Conservation (phyloP, 2,329 filamentous ascomycete genomes). For the Diaporthe batatas region DNA sequence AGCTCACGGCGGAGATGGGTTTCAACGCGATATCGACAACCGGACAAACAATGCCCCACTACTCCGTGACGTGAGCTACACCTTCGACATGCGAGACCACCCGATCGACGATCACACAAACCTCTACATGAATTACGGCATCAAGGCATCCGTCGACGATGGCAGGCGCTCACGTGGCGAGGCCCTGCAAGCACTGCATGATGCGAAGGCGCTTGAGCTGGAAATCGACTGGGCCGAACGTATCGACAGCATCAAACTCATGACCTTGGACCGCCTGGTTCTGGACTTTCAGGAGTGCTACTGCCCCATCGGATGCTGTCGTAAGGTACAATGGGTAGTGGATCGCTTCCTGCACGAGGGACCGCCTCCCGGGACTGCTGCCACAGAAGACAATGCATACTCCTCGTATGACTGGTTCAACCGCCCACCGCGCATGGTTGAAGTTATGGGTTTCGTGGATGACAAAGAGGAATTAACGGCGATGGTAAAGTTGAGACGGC, state of each 20-base stretch:
- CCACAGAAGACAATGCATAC: background rate
- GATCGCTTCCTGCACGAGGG: constrained; percentile 9
- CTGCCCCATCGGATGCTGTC: constrained; percentile 34
- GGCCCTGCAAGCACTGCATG: constrained; percentile 23
- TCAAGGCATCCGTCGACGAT: background rate
- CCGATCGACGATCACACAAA: background rate
- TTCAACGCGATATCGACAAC: background rate
- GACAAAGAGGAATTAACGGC: background rate
- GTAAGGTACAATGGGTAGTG: constrained; percentile 34
- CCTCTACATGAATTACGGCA: background rate
- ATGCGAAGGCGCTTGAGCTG: background rate
- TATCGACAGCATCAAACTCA: constrained; percentile 34
- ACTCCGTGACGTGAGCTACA: constrained; percentile 36
- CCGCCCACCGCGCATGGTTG: constrained; percentile 27
- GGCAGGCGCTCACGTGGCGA: background rate
- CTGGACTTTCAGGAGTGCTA: constrained; percentile 36
- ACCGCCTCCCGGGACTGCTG: constrained; percentile 3
- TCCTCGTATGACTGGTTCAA: background rate
- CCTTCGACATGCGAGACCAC: constrained; percentile 38
- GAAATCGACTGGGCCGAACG: constrained; percentile 32
- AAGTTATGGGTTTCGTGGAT: constrained; percentile 20
- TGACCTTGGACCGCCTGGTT: constrained; percentile 32
- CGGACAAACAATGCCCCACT: constrained; percentile 4
- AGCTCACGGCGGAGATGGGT: background rate
- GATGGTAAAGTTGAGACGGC: background rate